Percentiles rank a stretch among this genome's conserved stretches.
Conservation (phyloP, 2,329 filamentous ascomycete species). For the Pseudogymnoascus sp. region DNA sequence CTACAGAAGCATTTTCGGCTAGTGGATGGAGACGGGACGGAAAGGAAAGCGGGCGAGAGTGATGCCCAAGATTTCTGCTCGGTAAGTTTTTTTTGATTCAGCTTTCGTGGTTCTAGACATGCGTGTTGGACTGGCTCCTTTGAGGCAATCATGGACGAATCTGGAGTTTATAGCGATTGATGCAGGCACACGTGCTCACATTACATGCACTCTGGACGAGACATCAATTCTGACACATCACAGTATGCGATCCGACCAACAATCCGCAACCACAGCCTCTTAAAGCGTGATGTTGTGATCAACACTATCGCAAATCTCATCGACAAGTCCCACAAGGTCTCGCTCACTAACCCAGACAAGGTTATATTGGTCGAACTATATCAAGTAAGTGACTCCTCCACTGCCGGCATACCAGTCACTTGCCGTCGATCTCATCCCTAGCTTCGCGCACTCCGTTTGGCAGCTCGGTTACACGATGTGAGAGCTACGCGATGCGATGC, state of each 20-base stretch:
- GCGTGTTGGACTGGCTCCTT: neutral
- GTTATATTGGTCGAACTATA: conserved; percentile 76
- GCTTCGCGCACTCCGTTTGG: conserved; percentile 16
- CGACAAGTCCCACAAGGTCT: conserved; percentile 64
- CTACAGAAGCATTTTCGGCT: conserved; percentile 54
- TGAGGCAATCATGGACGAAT: neutral
- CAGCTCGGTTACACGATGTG: conserved; percentile 17
- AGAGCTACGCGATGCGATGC: conserved; percentile 1
- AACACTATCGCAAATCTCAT: conserved; percentile 51
- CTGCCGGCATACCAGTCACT: neutral
- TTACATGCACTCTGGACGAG: neutral
- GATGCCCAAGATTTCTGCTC: conserved; percentile 18
- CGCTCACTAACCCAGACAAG: conserved; percentile 71
- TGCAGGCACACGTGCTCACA: neutral
- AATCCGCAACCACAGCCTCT: conserved; percentile 63
- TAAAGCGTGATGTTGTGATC: conserved; percentile 65
- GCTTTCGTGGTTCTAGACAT: neutral
- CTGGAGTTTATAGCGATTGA: neutral
- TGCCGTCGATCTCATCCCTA: conserved; percentile 16
- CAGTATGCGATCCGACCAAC: conserved; percentile 83
- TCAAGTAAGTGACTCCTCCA: conserved; percentile 49
- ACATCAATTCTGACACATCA: neutral
- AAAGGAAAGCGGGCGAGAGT: conserved; percentile 21
- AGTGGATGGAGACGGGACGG: conserved; percentile 33
- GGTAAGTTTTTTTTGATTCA: conserved; percentile 9